Evolutionary conservation across 192 early-diverging fungal genomes (phyloP).

Genomic region (Mortierella alpina): DNA sequence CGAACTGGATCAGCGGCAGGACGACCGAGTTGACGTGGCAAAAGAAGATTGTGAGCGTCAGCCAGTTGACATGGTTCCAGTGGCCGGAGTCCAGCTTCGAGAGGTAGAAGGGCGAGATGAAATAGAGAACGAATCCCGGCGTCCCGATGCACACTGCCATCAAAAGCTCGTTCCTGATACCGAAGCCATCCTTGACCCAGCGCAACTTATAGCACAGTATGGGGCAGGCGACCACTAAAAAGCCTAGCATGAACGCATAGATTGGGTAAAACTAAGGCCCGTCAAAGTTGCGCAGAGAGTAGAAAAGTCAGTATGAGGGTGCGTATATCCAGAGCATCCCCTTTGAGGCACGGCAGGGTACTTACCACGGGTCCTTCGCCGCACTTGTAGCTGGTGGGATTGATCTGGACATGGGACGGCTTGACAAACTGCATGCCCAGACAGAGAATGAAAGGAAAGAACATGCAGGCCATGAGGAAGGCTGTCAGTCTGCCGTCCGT

Average conservation of each 20-base stretch:
- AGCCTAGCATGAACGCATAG: constrained; percentile 38
- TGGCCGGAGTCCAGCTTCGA: constrained; percentile 29
- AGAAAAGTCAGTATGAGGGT: background rate
- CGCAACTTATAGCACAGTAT: constrained; percentile 32
- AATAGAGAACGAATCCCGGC: constrained; percentile 44
- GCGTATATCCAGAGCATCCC: background rate
- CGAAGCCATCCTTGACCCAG: constrained; percentile 55
- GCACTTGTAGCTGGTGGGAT: constrained; percentile 36
- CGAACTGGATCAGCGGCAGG: constrained; percentile 41
- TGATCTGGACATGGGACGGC: constrained; percentile 42
- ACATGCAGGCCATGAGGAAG: constrained; percentile 29
- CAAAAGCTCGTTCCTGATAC: constrained; percentile 46
- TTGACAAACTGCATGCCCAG: constrained; percentile 48
- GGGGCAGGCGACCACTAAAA: constrained; percentile 34
- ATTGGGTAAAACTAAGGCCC: constrained; percentile 38
- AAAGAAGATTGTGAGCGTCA: constrained; percentile 31
- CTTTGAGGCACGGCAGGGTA: background rate
- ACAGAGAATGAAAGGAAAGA: constrained; percentile 15
- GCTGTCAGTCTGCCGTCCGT: constrained; percentile 34
- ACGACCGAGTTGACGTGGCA: constrained; percentile 42
- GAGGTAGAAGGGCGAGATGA: constrained; percentile 40
- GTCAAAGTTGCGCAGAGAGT: background rate
- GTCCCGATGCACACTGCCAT: constrained; percentile 41
- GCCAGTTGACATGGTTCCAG: constrained; percentile 54
- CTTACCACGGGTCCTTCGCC: constrained; percentile 47